Conservation (phyloP, 2,329 filamentous ascomycete species). For the Huntiella savannae region DNA sequence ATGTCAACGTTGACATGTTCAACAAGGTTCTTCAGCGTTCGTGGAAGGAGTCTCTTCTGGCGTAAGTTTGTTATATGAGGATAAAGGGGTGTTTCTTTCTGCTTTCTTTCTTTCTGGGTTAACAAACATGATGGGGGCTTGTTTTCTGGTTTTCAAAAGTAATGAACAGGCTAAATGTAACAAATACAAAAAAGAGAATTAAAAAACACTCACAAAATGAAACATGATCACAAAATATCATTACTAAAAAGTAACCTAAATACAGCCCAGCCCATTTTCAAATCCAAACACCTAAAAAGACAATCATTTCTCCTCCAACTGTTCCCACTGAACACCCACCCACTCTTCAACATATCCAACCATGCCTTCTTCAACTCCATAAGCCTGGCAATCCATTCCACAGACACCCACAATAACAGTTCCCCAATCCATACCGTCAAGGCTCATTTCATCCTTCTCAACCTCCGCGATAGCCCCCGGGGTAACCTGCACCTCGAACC, state of each 20-base stretch:
- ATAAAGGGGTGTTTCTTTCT: slow-evolving; percentile 2
- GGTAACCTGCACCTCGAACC: slow-evolving; percentile 83
- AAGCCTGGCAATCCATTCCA: slow-evolving; percentile 52
- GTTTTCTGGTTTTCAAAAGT: slow-evolving; percentile 5
- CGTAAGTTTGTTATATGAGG: slow-evolving; percentile 1
- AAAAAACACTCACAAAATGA: slow-evolving; percentile 6
- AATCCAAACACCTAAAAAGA: neutral
- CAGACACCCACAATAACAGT: slow-evolving; percentile 80
- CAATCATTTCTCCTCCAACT: slow-evolving; percentile 26
- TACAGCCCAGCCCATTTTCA: neutral
- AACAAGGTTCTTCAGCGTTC: slow-evolving; percentile 61
- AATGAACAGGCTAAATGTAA: slow-evolving; percentile 9
- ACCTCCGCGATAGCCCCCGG: slow-evolving; percentile 80
- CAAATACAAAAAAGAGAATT: slow-evolving; percentile 5
- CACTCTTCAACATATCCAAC: slow-evolving; percentile 82
- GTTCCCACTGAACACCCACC: slow-evolving; percentile 97
- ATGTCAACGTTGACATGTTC: slow-evolving; percentile 81
- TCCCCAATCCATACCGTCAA: slow-evolving; percentile 95
- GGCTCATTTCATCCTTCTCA: slow-evolving; percentile 52
- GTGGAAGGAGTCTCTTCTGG: slow-evolving; percentile 46
- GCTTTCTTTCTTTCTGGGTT: slow-evolving; percentile 8
- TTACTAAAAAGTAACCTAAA: neutral
- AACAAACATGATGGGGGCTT: slow-evolving; percentile 1
- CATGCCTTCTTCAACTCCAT: slow-evolving; percentile 36
- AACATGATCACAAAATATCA: neutral